phyloP scores from a whole-genome alignment of 495 filamentous ascomycete species.

The Parachaetomium inaequale region DNA sequence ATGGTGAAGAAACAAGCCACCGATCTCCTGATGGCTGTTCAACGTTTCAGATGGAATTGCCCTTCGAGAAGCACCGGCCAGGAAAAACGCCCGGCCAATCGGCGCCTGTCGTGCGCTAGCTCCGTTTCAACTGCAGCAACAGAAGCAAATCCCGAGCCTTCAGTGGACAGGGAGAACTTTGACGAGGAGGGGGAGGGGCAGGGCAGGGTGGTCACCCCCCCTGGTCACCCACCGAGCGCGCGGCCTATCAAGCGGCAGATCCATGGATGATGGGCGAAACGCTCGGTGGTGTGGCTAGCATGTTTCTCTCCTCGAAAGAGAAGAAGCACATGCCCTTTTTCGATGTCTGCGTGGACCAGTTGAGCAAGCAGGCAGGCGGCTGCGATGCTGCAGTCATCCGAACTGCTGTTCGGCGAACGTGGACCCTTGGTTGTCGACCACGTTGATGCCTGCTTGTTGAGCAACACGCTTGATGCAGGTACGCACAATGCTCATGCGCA shows the following conservation, averaged over 20 bases:
- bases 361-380: not conserved
- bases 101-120: constrained; percentile 15
- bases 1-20: constrained; percentile 4
- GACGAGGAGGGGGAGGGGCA: constrained; percentile 2
- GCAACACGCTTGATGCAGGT: constrained; percentile 5
- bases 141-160: constrained; percentile 17
- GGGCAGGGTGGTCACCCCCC: not conserved
- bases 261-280: not conserved
- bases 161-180: constrained; percentile 15
- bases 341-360: not conserved
- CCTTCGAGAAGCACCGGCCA: constrained; percentile 27
- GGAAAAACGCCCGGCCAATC: constrained; percentile 26
- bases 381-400: not conserved
- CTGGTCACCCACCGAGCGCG: not conserved
- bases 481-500: constrained; percentile 8
- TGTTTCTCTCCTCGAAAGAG: not conserved
- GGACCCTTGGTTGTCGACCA: constrained; percentile 11
- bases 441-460: constrained; percentile 11
- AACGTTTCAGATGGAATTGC: constrained; percentile 17
- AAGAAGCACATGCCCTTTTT: not conserved
- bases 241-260: constrained; percentile 2
- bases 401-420: not conserved
- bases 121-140: constrained; percentile 38
- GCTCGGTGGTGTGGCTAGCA: not conserved
- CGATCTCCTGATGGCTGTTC: not conserved